Evolutionary conservation across 2,329 filamentous ascomycete genomes (phyloP), one percentile per base, ranked within the genome.

Genomic region (Knufia fluminis): DNA sequence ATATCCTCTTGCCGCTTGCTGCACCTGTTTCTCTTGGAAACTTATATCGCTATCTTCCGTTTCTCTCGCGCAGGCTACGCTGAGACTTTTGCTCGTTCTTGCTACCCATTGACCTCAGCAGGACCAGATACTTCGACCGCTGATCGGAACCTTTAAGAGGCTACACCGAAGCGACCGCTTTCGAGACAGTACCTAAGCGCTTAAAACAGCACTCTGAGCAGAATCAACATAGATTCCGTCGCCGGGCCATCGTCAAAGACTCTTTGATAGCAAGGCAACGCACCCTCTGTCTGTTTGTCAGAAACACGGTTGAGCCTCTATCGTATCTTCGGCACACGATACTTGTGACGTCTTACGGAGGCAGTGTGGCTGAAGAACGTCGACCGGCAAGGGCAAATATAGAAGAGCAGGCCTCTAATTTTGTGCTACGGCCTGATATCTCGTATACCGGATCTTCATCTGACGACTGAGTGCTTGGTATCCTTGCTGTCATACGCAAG

Each of bases 21-120:
- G 38, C 39, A 32, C 32, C 33, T 42, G 46, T 41, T 44, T 52
- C 26, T 44, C 31, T 50, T 45, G 28, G 38, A 24, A 17, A 32
- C 45, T 36, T 48, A 16, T 22, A 8, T 44, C 36, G 46, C 43
- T 35, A 39, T 44, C 20, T 23, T 48, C 42, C 24, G 22, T 48
- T 16, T 51, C 53, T 46, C 55, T 56, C 56, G 55, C 56, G 58
- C 58, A 55, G 58, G 58, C 50, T 54, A 57, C 58, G 58, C 54
- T 50, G 57, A 58, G 56, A 46, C 20, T 22, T 51, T 17, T 31
- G 33, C 53, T 50, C 35, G 40, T 38, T 36, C 28, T 32, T 35
- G 16, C 32, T 44, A 28, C 31, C 17, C 12, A 22, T 17, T 14
- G 7, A 33, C 16, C 23, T 12, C 10, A 17, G n/a, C n/a, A 35